A percentile compares a stretch with the other conserved stretches of the same genome.
These are phyloP conservation scores for Apiospora saccharicola DNA, from an alignment of 2,329 filamentous ascomycete genomes.

Conservation along the genomic window DNA sequence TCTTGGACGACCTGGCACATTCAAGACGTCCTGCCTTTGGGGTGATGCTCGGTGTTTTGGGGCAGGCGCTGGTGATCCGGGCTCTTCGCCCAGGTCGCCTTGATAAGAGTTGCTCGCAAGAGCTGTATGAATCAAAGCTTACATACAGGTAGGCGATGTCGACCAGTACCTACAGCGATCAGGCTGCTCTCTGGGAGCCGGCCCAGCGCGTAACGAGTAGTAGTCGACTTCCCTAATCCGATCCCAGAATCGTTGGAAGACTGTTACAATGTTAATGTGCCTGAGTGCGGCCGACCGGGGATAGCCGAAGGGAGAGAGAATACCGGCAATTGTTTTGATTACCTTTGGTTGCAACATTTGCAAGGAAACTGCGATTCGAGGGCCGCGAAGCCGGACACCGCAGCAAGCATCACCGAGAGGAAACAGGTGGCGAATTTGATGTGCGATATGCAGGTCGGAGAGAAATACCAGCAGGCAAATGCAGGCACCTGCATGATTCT, in stretches of 20 bases:
- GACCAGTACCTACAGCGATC: too few species aligned
- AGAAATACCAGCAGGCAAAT: background rate
- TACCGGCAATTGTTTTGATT: background rate
- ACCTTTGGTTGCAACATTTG: background rate
- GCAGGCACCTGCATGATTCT: conserved; percentile 1
- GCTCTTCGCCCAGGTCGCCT: too few species aligned
- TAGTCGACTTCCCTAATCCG: too few species aligned
- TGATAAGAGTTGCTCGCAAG: too few species aligned
- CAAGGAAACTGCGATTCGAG: background rate
- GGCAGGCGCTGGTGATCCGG: too few species aligned
- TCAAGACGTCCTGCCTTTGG: background rate
- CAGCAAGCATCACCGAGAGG: background rate
- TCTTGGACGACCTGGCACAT: background rate
- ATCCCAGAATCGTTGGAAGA: background rate
- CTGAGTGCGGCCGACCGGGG: background rate
- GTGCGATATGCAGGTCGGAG: background rate
- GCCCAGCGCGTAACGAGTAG: too few species aligned
- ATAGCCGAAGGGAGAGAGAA: background rate
- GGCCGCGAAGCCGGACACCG: background rate
- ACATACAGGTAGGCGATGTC: too few species aligned
- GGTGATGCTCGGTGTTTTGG: background rate
- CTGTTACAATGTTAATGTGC: background rate
- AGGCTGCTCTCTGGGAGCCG: too few species aligned
- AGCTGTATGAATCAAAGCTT: too few species aligned
- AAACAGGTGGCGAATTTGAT: background rate